phyloP scores from a whole-genome alignment of 2,329 filamentous ascomycete species.

The Verticillium zaregamsianum region DNA sequence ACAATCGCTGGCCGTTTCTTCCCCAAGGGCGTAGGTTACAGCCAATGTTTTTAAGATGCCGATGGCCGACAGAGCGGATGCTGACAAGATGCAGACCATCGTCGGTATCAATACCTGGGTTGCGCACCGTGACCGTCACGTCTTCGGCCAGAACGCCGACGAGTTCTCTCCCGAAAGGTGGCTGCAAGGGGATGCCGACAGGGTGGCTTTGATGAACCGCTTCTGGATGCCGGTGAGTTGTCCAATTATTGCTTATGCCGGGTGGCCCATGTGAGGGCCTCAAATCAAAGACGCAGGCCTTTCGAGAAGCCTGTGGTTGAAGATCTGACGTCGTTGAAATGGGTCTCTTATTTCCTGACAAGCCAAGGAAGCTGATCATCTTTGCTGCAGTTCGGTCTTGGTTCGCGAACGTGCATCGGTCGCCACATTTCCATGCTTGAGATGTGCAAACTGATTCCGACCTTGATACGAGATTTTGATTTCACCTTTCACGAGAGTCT shows the following conservation, averaged over 20 bases:
- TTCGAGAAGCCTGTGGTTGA: no score
- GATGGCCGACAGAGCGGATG: no score
- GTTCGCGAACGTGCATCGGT: constrained; percentile 37
- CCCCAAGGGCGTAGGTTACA: constrained; percentile 19
- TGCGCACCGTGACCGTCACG: constrained; percentile 16
- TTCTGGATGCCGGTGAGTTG: constrained; percentile 22
- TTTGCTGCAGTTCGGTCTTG: constrained; percentile 31
- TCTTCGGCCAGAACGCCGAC: constrained; percentile 27
- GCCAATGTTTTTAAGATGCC: no score
- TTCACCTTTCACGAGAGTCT: constrained; percentile 19
- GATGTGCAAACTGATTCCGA: constrained; percentile 36
- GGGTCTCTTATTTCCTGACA: no score
- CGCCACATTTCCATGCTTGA: constrained; percentile 39
- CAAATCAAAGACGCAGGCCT: no score
- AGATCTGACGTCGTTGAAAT: no score
- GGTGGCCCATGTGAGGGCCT: not conserved
- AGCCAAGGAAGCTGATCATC: not conserved
- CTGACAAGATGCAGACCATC: constrained; percentile 15
- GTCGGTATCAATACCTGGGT: constrained; percentile 22
- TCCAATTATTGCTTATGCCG: no score
- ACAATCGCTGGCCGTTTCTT: constrained; percentile 30
- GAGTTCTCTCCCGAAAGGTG: constrained; percentile 37
- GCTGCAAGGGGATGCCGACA: constrained; percentile 22
- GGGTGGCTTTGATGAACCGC: constrained; percentile 22
- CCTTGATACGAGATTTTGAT: constrained; percentile 28